Conservation (phyloP, 805 yeast genomes). For the Danielia oregonensis region DNA sequence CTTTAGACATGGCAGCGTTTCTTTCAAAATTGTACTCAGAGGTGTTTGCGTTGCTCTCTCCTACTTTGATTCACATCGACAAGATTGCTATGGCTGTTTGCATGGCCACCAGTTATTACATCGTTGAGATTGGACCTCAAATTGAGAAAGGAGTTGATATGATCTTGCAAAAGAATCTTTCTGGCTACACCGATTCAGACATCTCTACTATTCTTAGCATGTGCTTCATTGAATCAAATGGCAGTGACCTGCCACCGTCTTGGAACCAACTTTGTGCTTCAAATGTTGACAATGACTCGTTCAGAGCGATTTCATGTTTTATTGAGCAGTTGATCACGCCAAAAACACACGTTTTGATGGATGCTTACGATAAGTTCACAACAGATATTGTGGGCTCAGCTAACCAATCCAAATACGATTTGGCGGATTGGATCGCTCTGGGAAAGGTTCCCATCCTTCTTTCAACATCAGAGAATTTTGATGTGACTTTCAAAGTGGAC, state of each 20-base stretch:
- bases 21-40: conserved; percentile 41
- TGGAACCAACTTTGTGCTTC: background rate
- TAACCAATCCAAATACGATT: conserved; percentile 16
- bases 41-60: conserved; percentile 42
- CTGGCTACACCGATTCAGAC: background rate
- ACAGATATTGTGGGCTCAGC: conserved; percentile 1
- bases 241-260: background rate
- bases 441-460: conserved; percentile 43
- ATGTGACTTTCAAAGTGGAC: conserved; percentile 56
- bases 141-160: conserved; percentile 13
- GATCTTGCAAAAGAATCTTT: background rate
- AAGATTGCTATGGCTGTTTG: conserved; percentile 41
- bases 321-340: conserved; percentile 1
- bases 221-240: background rate
- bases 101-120: conserved; percentile 27
- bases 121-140: conserved; percentile 21
- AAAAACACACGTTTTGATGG: conserved; percentile 11
- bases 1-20: conserved; percentile 21
- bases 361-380: conserved; percentile 15
- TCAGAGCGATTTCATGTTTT: conserved; percentile 1
- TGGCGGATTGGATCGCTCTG: conserved; percentile 27
- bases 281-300: conserved; percentile 1
- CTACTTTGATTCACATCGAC: conserved; percentile 45
- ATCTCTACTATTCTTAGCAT: background rate
- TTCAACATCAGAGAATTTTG: conserved; percentile 59